Conservation (phyloP, 768 basidiomycete genomes). For the Pulveroboletus frians region DNA sequence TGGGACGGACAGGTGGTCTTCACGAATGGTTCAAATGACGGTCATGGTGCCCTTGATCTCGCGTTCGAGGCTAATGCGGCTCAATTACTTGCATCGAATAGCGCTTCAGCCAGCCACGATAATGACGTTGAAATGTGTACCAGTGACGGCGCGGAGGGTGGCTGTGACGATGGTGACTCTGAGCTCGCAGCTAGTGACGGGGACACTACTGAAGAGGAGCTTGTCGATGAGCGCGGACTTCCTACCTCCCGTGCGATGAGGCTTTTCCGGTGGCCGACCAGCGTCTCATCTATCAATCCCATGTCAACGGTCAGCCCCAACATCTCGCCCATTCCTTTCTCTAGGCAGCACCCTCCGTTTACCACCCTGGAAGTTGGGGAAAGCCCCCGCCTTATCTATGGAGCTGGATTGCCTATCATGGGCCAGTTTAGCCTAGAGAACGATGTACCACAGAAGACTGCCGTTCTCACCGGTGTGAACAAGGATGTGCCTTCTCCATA, state of each 20-base stretch:
- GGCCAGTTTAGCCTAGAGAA: slow-evolving; percentile 32
- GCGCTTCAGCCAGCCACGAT: slow-evolving; percentile 44
- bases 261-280: slow-evolving; percentile 61
- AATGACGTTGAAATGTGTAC: slow-evolving; percentile 48
- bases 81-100: slow-evolving; percentile 45
- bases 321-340: slow-evolving; percentile 39
- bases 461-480: slow-evolving; percentile 27
- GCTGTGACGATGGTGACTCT: slow-evolving; percentile 41
- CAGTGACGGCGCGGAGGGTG: slow-evolving; percentile 30
- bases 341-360: slow-evolving; percentile 29
- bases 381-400: slow-evolving; percentile 14
- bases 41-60: slow-evolving; percentile 50
- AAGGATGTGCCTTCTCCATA: slow-evolving; percentile 33
- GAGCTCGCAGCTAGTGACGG: slow-evolving; percentile 55
- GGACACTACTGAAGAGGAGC: slow-evolving; percentile 80
- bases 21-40: slow-evolving; percentile 56
- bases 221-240: slow-evolving; percentile 68
- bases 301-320: slow-evolving; percentile 66
- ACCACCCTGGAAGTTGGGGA: slow-evolving; percentile 31
- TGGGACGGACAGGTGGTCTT: slow-evolving; percentile 77
- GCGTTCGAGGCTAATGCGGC: slow-evolving; percentile 65
- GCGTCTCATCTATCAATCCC: slow-evolving; percentile 64
- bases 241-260: slow-evolving; percentile 74
- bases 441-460: slow-evolving; percentile 15
- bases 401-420: slow-evolving; percentile 32